These are phyloP conservation scores for Lepidium campestre DNA, from an alignment of 441 rosid genomes.

Conservation along the genomic window DNA sequence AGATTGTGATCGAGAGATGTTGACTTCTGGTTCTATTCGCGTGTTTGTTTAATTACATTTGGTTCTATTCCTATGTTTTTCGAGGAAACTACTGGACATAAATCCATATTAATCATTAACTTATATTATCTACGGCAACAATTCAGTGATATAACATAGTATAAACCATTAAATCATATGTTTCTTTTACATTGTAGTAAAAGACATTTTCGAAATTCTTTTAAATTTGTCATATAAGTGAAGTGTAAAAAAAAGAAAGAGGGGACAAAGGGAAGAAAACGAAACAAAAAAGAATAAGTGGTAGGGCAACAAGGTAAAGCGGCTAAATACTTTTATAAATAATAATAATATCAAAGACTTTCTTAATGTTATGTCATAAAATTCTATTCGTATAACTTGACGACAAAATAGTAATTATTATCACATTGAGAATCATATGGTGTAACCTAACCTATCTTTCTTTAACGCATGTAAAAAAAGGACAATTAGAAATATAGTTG, in stretches of 20 bases:
- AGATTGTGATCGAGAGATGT: slow-evolving; percentile 25
- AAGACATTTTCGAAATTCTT: no score
- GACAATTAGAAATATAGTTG: background rate
- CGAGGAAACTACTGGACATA: background rate
- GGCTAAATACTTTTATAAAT: background rate
- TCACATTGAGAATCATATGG: background rate
- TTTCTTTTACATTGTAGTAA: no score
- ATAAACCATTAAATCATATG: no score
- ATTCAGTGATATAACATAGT: no score
- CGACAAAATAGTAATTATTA: background rate
- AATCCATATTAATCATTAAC: slow-evolving; percentile 2
- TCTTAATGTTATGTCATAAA: background rate
- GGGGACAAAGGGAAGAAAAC: slow-evolving; percentile 5
- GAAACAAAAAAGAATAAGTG: background rate
- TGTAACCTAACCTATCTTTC: no score
- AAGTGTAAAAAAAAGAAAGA: background rate
- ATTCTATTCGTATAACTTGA: background rate
- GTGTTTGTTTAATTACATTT: background rate
- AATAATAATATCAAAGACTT: no score
- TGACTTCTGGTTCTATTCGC: slow-evolving; percentile 19
- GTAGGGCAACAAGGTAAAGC: slow-evolving; percentile 16
- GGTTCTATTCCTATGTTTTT: background rate
- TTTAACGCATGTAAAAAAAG: no score
- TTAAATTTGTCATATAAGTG: background rate
- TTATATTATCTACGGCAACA: no score